Evolutionary conservation across 495 filamentous ascomycete species (phyloP), one percentile per base, ranked within the genome.

Genomic region (Symbiotaphrina buchneri): DNA sequence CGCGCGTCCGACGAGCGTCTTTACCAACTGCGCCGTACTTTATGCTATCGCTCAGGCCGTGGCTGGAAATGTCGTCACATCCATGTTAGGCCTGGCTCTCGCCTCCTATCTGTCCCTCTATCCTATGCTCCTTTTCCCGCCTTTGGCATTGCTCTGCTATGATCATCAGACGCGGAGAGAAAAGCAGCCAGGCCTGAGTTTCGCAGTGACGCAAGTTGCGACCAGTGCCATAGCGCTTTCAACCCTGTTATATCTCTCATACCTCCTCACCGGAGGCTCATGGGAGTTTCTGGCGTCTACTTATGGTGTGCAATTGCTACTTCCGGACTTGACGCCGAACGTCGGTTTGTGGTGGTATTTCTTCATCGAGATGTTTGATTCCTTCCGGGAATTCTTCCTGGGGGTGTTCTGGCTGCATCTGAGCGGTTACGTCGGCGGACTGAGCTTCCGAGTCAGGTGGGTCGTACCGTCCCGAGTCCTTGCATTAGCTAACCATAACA

Each of bases 271-370:
- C 2, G 77, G 71, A 14, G 61, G 64, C 21, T 81, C 76, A 18
- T 82, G 74, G 65, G 70, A 83, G 31, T 95, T 94, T 45, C 51
- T 95, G 4, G 54, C 63, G 2, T 78, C 82, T 7, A 92, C 85
- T 1, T 97, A 97, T 46, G 81, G 84, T 33, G 76, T 91, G 17
- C 82, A 85, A 41, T 60, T 97, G 10, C 67, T 87, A 3, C 68
- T 97, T 3, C 83, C 83, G 1, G 90, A 95, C 52, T 58, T 97
- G 26, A 85, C 85, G 0, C 87, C 87, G 15, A 97, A 95, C 39
- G 72, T 90, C 23, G 87, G 87, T 1, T 61, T 97, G 0, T 97
- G 87, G 87, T 97, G 87, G 87, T 97, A 97, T 54, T 97, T 95
- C 52, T 95, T 97, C 54, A 90, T 85, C 41, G 87, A 97, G 53